phyloP scores from a whole-genome alignment of 257 asterid genomes.

The Ocimum tenuiflorum region DNA sequence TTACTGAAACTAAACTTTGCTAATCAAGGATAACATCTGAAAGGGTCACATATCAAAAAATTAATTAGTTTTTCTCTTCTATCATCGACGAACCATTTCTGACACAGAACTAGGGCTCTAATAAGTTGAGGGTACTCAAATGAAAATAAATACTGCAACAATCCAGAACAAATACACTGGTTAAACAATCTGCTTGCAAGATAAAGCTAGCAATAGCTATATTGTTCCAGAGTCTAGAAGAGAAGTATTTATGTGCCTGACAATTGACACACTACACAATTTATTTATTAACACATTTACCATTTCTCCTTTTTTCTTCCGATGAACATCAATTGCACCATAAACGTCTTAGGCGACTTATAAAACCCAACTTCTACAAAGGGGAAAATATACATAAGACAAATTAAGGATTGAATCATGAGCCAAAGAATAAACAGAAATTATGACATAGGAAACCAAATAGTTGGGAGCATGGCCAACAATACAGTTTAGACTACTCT shows the following conservation, averaged over 20 bases:
- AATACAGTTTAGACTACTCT: neutral
- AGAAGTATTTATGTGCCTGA: too few species aligned
- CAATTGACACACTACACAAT: too few species aligned
- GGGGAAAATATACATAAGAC: neutral
- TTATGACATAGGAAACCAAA: neutral
- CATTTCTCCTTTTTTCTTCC: neutral
- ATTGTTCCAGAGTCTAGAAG: neutral
- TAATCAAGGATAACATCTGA: neutral
- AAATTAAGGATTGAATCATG: neutral
- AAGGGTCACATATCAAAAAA: neutral
- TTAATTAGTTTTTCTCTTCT: neutral
- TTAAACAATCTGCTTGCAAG: neutral
- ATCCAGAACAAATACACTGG: neutral
- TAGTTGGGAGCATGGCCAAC: neutral
- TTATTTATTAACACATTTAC: too few species aligned
- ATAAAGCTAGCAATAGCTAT: neutral
- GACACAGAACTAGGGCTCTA: neutral
- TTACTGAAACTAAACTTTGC: conserved; percentile 5
- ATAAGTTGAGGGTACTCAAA: neutral
- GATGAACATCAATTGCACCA: neutral
- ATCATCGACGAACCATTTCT: neutral
- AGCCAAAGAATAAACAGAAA: neutral
- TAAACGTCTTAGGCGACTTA: neutral
- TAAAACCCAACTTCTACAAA: neutral
- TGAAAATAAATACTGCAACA: neutral